A percentile compares a stretch with the other conserved stretches of the same genome.
Evolutionary conservation across 2,329 filamentous ascomycete genomes (phyloP).

Genomic region (Botrytis elliptica): DNA sequence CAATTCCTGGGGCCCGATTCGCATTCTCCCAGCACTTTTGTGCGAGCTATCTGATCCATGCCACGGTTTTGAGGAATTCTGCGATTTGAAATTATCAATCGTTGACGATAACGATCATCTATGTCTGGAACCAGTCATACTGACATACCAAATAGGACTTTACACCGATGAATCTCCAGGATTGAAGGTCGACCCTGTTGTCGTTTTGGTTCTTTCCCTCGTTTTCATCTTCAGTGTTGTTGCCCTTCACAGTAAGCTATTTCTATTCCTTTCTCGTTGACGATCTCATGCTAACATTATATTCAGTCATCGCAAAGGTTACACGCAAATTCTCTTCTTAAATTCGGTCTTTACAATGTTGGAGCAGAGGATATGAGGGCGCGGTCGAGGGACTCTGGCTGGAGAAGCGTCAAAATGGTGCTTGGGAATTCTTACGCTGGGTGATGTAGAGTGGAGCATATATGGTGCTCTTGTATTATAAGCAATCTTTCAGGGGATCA

Average conservation of each 20-base stretch:
- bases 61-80: background rate
- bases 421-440: constrained; percentile 6
- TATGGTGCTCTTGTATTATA: constrained; percentile 22
- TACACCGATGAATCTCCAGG: constrained; percentile 99
- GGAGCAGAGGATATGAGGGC: constrained; percentile 8
- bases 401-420: constrained; percentile 1
- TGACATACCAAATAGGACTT: constrained; percentile 56
- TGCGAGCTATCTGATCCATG: background rate
- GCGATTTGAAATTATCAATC: background rate
- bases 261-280: background rate
- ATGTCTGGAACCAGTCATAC: background rate
- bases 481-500: constrained; percentile 15
- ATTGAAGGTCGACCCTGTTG: constrained; percentile 95
- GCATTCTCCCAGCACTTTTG: background rate
- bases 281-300: constrained; percentile 10
- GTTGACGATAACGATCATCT: background rate
- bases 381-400: background rate
- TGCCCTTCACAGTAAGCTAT: constrained; percentile 81
- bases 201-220: constrained; percentile 91
- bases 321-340: constrained; percentile 74
- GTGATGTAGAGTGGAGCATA: background rate
- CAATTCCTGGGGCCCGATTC: background rate
- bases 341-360: constrained; percentile 13
- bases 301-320: constrained; percentile 87
- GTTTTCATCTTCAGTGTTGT: constrained; percentile 99